Conservation (phyloP, 257 asterid genomes). For the Forsythia viridissima region DNA sequence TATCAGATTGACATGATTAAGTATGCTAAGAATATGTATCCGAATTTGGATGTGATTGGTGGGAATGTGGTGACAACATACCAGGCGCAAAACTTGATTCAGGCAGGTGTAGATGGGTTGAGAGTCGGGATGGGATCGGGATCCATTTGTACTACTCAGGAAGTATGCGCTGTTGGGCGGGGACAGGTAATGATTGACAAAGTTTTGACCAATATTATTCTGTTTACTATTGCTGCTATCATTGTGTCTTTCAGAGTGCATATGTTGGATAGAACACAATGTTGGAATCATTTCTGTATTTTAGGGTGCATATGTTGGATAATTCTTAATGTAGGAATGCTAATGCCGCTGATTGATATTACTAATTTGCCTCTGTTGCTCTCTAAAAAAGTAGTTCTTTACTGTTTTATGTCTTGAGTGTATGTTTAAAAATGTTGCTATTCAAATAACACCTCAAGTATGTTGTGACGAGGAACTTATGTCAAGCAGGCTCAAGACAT, state of each 20-base stretch:
- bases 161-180: slow-evolving; percentile 92
- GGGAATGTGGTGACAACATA: slow-evolving; percentile 80
- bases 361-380: neutral
- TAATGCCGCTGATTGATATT: neutral
- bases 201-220: neutral
- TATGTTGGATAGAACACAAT: neutral
- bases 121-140: slow-evolving; percentile 99
- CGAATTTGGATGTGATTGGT: slow-evolving; percentile 76
- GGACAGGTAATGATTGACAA: slow-evolving; percentile 62
- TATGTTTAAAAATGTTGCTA: neutral
- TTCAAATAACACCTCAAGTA: neutral
- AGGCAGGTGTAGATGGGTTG: slow-evolving; percentile 82
- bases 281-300: neutral
- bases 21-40: slow-evolving; percentile 61
- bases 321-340: neutral
- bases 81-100: slow-evolving; percentile 86
- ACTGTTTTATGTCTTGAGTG: neutral
- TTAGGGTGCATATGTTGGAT: neutral
- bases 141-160: slow-evolving; percentile 91
- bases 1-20: slow-evolving; percentile 90
- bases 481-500: neutral
- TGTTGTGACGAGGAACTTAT: no score
- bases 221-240: neutral
- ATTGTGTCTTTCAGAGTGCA: neutral
- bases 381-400: neutral